These are phyloP conservation scores for Tricholomella constricta DNA, from an alignment of 768 basidiomycete species.

Conservation along the genomic window DNA sequence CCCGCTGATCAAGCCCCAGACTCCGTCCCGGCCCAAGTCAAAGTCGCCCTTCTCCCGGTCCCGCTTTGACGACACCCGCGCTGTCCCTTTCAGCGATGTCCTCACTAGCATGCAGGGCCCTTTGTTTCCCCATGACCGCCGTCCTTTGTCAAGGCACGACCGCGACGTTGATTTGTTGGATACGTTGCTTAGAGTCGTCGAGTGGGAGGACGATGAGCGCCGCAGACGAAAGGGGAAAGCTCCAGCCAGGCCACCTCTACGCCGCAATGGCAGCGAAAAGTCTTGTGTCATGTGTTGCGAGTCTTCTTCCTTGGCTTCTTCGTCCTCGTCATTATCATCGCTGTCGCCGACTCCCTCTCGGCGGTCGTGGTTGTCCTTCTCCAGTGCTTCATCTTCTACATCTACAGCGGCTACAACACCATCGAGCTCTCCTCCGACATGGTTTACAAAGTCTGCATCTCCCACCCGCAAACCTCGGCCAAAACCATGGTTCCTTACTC, in stretches of 20 bases:
- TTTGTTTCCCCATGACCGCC: conserved; percentile 48
- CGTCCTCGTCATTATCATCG: conserved; percentile 26
- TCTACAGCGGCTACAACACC: conserved; percentile 39
- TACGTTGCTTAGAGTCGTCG: conserved; percentile 43
- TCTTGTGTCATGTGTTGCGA: conserved; percentile 18
- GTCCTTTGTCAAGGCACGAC: conserved; percentile 12
- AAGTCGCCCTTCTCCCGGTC: conserved; percentile 21
- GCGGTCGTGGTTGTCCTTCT: conserved; percentile 25
- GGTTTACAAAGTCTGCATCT: conserved; percentile 9
- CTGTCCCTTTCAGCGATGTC: conserved; percentile 59
- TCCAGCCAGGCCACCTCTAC: conserved; percentile 8
- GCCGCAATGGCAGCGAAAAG: conserved; percentile 11
- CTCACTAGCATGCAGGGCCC: conserved; percentile 58
- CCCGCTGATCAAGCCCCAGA: neutral
- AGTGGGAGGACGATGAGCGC: conserved; percentile 43
- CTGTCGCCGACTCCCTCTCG: conserved; percentile 31
- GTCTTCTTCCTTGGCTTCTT: conserved; percentile 22
- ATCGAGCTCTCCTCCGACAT: conserved; percentile 22
- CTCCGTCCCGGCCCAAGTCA: conserved; percentile 10
- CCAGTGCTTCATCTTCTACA: conserved; percentile 28
- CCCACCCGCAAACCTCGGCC: conserved; percentile 5
- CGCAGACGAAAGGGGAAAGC: conserved; percentile 34
- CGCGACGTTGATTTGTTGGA: conserved; percentile 41
- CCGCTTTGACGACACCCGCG: conserved; percentile 36
- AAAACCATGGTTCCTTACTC: conserved; percentile 27